Evolutionary conservation across 352 stramenopile species (phyloP).

Genomic region (Blastocystis sp.): DNA sequence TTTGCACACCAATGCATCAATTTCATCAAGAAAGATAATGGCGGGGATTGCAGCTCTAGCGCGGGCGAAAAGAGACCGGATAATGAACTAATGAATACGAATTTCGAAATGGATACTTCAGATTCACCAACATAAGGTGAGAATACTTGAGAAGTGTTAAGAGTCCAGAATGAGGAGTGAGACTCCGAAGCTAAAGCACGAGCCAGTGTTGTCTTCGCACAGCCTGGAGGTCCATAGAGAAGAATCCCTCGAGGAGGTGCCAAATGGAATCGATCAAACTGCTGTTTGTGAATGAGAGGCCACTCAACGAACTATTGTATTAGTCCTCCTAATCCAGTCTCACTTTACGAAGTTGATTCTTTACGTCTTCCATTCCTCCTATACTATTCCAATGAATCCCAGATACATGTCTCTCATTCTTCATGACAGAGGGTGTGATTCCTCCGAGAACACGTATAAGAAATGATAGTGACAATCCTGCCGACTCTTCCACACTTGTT

Average conservation of each 20-base stretch:
- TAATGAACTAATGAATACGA: not conserved
- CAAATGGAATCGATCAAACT: conserved; percentile 76
- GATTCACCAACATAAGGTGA: conserved; percentile 83
- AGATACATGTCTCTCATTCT: not conserved
- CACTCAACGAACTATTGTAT: conserved; percentile 79
- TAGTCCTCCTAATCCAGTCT: not conserved
- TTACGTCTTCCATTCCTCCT: conserved; percentile 91
- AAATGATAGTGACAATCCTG: not conserved
- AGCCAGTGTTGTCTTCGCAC: conserved; percentile 84
- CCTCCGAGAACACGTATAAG: not conserved
- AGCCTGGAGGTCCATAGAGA: conserved; percentile 83
- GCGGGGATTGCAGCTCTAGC: conserved; percentile 78
- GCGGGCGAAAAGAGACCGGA: conserved; percentile 72
- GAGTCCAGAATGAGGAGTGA: conserved; percentile 80
- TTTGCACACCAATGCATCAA: conserved; percentile 81
- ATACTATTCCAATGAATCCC: conserved; percentile 86
- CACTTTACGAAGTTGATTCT: conserved; percentile 86
- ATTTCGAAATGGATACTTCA: conserved; percentile 71
- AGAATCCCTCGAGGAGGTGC: conserved; percentile 78
- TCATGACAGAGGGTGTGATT: conserved; percentile 18
- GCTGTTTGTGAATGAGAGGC: conserved; percentile 78
- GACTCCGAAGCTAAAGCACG: conserved; percentile 78
- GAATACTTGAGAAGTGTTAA: conserved; percentile 82
- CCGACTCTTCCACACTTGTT: not conserved
- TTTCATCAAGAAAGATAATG: conserved; percentile 86